These are phyloP conservation scores for Suzukiozyma palmioleophila DNA, from an alignment of 1,139 yeast species.

Conservation along the genomic window DNA sequence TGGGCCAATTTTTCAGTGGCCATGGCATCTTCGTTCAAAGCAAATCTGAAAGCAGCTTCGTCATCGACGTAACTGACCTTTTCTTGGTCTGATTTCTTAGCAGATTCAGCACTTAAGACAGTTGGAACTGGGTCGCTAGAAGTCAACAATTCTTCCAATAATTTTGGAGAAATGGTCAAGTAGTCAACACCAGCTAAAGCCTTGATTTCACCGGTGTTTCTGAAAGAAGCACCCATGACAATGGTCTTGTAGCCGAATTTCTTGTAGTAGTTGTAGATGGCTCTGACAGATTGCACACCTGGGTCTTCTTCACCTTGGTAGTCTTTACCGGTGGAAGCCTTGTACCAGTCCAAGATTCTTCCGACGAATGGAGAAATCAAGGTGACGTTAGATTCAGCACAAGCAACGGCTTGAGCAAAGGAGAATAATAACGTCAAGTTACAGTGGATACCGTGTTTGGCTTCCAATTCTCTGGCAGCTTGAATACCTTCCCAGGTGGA, in stretches of 20 bases:
- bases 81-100: constrained; percentile 47
- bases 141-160: constrained; percentile 84
- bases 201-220: constrained; percentile 94
- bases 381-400: constrained; percentile 96
- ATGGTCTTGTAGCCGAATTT: constrained; percentile 94
- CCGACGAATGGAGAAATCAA: constrained; percentile 98
- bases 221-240: constrained; percentile 99
- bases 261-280: constrained; percentile 95
- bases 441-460: constrained; percentile 87
- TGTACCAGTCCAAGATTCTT: constrained; percentile 98
- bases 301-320: constrained; percentile 85
- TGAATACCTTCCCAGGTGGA: constrained; percentile 99
- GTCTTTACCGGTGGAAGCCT: constrained; percentile 86
- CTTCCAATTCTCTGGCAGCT: constrained; percentile 94
- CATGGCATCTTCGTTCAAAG: constrained; percentile 95
- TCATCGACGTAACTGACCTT: constrained; percentile 81
- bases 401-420: constrained; percentile 95
- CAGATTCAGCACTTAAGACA: constrained; percentile 64
- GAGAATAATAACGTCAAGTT: constrained; percentile 95
- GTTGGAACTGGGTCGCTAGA: constrained; percentile 76
- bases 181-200: constrained; percentile 97
- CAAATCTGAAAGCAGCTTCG: constrained; percentile 88
- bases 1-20: constrained; percentile 97
- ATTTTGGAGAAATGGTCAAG: constrained; percentile 91
- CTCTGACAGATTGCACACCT: constrained; percentile 89